A percentile compares a stretch with the other conserved stretches of the same genome.
Conservation (phyloP, 805 yeast genomes). For the Yarrowia divulgata region DNA sequence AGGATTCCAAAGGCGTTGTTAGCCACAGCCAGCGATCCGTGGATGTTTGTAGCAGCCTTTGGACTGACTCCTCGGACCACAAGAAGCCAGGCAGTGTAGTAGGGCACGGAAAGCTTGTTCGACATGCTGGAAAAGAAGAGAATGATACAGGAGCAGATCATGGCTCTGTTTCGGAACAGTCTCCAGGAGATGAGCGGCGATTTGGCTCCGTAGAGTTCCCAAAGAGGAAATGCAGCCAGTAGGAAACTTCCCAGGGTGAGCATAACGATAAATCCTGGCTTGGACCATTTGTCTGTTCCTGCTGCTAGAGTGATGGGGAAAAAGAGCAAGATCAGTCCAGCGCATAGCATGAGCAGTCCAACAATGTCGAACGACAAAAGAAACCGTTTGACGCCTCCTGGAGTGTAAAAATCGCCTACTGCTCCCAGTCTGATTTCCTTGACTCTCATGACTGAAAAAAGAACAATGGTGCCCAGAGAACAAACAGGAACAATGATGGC, state of each 20-base stretch:
- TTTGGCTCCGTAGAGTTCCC: constrained; percentile 24
- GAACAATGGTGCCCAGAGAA: neutral
- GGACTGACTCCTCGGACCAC: constrained; percentile 12
- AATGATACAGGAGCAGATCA: constrained; percentile 5
- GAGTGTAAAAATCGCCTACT: constrained; percentile 3
- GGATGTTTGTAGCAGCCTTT: constrained; percentile 19
- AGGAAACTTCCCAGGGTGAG: constrained; percentile 11
- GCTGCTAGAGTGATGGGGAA: constrained; percentile 29
- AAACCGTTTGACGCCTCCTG: constrained; percentile 4
- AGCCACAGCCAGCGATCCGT: neutral
- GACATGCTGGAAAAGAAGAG: constrained; percentile 1
- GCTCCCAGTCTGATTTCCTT: neutral
- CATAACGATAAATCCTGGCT: constrained; percentile 9
- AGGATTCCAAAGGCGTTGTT: constrained; percentile 5
- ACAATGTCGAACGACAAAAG: constrained; percentile 1
- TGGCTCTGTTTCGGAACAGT: constrained; percentile 15
- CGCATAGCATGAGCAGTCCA: constrained; percentile 6
- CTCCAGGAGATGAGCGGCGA: constrained; percentile 17
- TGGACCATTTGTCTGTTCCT: constrained; percentile 23
- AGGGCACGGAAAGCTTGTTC: constrained; percentile 15
- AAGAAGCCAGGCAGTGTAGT: constrained; percentile 26
- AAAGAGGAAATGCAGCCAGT: neutral
- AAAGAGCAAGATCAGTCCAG: constrained; percentile 10
- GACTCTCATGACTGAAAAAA: constrained; percentile 9
- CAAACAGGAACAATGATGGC: constrained; percentile 54